Base-by-base conservation (phyloP, 2,329 filamentous ascomycete species). In the Colletotrichum costaricense region DNA sequence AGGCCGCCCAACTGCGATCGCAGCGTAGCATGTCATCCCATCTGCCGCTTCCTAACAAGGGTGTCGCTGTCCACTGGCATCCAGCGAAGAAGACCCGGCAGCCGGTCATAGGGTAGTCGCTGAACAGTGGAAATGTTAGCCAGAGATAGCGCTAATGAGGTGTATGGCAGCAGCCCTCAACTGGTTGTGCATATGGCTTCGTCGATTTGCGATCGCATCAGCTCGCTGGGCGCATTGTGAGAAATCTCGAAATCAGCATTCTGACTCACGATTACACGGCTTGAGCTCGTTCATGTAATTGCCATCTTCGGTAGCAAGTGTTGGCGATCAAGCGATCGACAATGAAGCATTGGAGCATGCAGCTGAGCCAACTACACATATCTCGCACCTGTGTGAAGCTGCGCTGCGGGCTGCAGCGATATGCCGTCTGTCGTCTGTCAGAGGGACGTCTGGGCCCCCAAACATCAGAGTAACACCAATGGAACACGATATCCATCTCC, bases 271-370 rank as follows among this genome's bases (percentile, higher is more conserved):
- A 33, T 26, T 30, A 14, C 19, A 26, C 46, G 33, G 30, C 14
- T 28, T 55, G 7, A 46, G 46, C 33, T 42, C 19, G 26, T 9
- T 22, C 9, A 4, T 35, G 16, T 8, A 33, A 54, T 35, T n/a
- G 42, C 7, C 46, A 54, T 54, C 24, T 26, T 33, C 22, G 30
- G 26, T 24, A 22, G 60, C 67, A 28, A 58, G 24, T 71, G 56
- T 30, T 56, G 56, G 28, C 46, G 67, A 70, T 73, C 67, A 56
- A 73, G 60, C 46, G 66, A 69, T 69, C 46, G 54, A 42, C 60
- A 60, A 16, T 33, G 22, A 65, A 46, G 52, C 49, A 28, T 22
- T 26, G 5, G 4, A 65, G 7, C 58, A 12, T 28, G 30, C 60
- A 49, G 35, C 22, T 46, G 33, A n/a, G 26, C 19, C 26, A 33